Percentiles rank a stretch among this genome's conserved stretches.
Evolutionary conservation across 2,329 filamentous ascomycete genomes (phyloP).

Genomic region (Hypomyces rosellus): DNA sequence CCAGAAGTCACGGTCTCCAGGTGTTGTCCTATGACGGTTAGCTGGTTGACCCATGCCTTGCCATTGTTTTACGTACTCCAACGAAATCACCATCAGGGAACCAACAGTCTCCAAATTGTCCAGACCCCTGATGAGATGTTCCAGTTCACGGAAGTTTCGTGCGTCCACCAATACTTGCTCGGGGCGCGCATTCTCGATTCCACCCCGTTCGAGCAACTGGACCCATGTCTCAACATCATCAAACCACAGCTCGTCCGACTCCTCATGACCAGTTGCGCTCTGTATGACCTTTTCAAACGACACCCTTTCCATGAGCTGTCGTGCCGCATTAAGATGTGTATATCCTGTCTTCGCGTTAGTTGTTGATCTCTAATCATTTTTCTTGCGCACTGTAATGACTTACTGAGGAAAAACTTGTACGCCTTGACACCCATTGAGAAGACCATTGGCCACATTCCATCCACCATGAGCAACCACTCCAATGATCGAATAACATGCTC

Average conservation of each 20-base stretch:
- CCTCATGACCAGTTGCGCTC: conserved; percentile 31
- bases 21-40: conserved; percentile 1
- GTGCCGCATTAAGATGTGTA: conserved; percentile 48
- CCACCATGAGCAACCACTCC: conserved; percentile 76
- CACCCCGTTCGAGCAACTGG: conserved; percentile 29
- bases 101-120: conserved; percentile 64
- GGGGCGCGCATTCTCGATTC: conserved; percentile 29
- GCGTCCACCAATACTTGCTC: conserved; percentile 48
- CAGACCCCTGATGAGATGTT: conserved; percentile 58
- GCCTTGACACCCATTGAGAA: conserved; percentile 63
- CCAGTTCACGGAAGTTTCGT: conserved; percentile 61
- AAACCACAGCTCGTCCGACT: conserved; percentile 31
- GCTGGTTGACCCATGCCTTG: background rate
- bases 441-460: conserved; percentile 64
- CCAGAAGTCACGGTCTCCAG: conserved; percentile 42
- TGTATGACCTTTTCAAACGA: conserved; percentile 43
- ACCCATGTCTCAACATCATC: conserved; percentile 37
- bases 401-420: conserved; percentile 81
- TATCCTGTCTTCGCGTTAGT: conserved; percentile 30
- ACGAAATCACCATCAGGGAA: conserved; percentile 44
- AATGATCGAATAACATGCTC: conserved; percentile 68
- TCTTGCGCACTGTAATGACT: conserved; percentile 31
- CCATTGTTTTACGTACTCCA: conserved; percentile 38
- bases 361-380: background rate
- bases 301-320: conserved; percentile 46